Conservation (phyloP, 2,329 filamentous ascomycete species). For the Monosporascus sp. region DNA sequence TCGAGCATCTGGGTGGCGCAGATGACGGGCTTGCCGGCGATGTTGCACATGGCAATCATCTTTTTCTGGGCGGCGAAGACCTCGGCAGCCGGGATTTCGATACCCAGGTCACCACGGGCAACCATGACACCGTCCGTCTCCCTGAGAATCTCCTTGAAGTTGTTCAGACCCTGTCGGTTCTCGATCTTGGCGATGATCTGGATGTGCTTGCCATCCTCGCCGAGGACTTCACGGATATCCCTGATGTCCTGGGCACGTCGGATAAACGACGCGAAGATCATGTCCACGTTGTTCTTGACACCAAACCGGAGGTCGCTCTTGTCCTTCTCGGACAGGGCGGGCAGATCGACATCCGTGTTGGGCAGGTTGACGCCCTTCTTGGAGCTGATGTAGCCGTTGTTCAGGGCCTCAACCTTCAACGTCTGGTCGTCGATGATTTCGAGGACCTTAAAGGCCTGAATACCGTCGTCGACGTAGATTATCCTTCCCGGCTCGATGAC, state of each 20-base stretch:
- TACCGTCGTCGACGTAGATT: conserved; percentile 98
- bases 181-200: conserved; percentile 99
- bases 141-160: conserved; percentile 94
- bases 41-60: conserved; percentile 99
- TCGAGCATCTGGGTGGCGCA: conserved; percentile 99
- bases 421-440: conserved; percentile 85
- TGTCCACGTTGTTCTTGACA: conserved; percentile 98
- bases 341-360: conserved; percentile 97
- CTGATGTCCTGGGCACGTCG: conserved; percentile 87
- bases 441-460: conserved; percentile 92
- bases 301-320: conserved; percentile 90
- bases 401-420: conserved; percentile 78
- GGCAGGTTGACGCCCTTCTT: conserved; percentile 99
- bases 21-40: conserved; percentile 97
- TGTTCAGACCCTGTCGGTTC: conserved; percentile 99
- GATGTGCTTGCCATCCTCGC: conserved; percentile 88
- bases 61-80: conserved; percentile 99
- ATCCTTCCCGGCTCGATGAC: conserved; percentile 86
- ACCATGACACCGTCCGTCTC: conserved; percentile 99
- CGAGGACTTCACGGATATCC: conserved; percentile 86
- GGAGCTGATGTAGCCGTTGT: conserved; percentile 98
- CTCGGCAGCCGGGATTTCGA: conserved; percentile 97
- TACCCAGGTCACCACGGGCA: conserved; percentile 95
- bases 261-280: conserved; percentile 99
- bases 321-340: conserved; percentile 96